Percentiles rank a stretch among this genome's conserved stretches.
phyloP scores from a whole-genome alignment of 1,284 basidiomycete species.

The Mrakiaceae sp. region DNA sequence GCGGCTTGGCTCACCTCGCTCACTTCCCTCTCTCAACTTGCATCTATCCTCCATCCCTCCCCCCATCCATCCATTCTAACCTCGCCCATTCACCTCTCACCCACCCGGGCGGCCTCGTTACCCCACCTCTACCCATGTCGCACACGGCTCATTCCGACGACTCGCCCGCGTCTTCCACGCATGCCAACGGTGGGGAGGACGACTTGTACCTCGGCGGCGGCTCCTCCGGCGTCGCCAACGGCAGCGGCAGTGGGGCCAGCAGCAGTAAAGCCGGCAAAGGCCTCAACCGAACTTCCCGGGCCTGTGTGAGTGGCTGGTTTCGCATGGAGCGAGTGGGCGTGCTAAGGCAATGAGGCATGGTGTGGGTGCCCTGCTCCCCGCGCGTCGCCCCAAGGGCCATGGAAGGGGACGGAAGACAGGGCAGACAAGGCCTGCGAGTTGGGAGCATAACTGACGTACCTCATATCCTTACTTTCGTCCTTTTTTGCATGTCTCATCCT shows the following conservation, averaged over 20 bases:
- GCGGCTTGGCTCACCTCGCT: too few relatives aligned
- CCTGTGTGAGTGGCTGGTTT: conserved; percentile 10
- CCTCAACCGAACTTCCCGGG: conserved; percentile 11
- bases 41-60: too few relatives aligned
- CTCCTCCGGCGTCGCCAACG: background rate
- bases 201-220: background rate
- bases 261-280: background rate
- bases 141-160: background rate
- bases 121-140: background rate
- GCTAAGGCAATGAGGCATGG: too few relatives aligned
- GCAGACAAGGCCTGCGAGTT: background rate
- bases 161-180: background rate
- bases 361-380: background rate
- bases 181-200: background rate
- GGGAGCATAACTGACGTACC: background rate
- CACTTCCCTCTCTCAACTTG: too few relatives aligned
- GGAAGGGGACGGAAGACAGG: background rate
- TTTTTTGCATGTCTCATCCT: background rate
- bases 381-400: background rate
- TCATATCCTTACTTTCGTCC: background rate
- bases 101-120: background rate
- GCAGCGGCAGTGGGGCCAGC: background rate
- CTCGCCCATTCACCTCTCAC: background rate
- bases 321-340: too few relatives aligned
- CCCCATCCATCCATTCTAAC: too few relatives aligned